Conservation (phyloP, 805 yeast genomes). For the Sugiyamaella marilandica region DNA sequence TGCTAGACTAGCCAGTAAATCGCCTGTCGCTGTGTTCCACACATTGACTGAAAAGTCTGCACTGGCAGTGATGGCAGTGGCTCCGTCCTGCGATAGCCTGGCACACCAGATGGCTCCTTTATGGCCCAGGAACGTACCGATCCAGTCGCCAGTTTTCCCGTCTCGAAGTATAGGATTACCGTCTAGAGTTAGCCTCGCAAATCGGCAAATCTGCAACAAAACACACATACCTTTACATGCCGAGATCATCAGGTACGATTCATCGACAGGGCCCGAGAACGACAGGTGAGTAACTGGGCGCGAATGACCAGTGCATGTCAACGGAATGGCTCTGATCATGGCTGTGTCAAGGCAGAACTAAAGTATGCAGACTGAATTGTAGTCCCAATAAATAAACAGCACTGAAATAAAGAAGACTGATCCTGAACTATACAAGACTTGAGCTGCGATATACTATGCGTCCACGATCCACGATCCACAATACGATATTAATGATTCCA, state of each 20-base stretch:
- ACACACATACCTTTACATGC: conserved; percentile 31
- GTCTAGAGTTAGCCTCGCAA: conserved; percentile 17
- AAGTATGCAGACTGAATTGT: no score
- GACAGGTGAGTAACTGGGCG: conserved; percentile 33
- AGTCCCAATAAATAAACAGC: no score
- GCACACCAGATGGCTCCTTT: conserved; percentile 35
- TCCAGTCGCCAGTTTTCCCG: conserved; percentile 35
- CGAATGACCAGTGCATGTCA: conserved; percentile 35
- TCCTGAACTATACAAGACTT: no score
- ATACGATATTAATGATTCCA: no score
- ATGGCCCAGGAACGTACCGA: conserved; percentile 34
- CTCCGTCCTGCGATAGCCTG: conserved; percentile 23
- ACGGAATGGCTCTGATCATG: conserved; percentile 27
- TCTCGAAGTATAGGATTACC: conserved; percentile 33
- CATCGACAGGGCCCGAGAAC: conserved; percentile 21
- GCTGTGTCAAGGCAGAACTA: no score
- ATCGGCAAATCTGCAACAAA: background rate
- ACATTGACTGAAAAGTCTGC: conserved; percentile 32
- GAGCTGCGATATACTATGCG: no score
- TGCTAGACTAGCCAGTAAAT: conserved; percentile 14
- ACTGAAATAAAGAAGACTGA: no score
- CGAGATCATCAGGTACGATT: conserved; percentile 26
- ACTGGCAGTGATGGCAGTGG: conserved; percentile 28
- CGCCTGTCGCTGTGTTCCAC: conserved; percentile 24
- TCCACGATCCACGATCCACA: no score